Evolutionary conservation across 352 stramenopile genomes (phyloP), one percentile per base, ranked within the genome.

Genomic region (Phytophthora niederhauseri): DNA sequence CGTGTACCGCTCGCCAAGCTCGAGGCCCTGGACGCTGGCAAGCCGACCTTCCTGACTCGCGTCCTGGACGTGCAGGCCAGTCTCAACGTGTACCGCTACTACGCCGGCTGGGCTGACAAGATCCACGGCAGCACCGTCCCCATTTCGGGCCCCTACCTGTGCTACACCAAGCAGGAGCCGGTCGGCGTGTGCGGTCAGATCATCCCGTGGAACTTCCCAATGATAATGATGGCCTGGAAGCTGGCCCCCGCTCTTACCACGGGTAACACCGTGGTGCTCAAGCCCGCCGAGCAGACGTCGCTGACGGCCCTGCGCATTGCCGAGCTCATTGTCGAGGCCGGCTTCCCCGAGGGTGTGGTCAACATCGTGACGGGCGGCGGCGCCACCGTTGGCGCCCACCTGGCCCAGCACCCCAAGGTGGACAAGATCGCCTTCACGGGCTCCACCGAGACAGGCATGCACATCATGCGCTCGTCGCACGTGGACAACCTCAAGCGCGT

Each of bases 181-280:
- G 87, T 99, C 1, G 97, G 96, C 19, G 92, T 98, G 20, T 92
- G 77, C 64, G 90, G 76, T 26, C 76, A 98, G 24, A 97, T 99
- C 64, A 98, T 96, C 61, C 97, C 93, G 30, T 99, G 97, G 97
- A 99, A 99, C 81, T 99, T 99, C 78, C 97, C 97, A 2, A 76
- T 96, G 61, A 92, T 97, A 14, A 99, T 99, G 97, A 95, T 98
- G 53, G 93, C 94, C 12, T 87, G 95, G 46, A 99, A 99, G 77
- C 81, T 96, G 14, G 94, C 70, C 24, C 91, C 94, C 0, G 93
- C 94, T 0, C 70, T 99, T 34, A 79, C 90, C 8, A 86, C 91
- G 0, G 97, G 97, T 15, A 99, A 96, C 80, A 97, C 95, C 3
- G 76, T 90, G 5, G 90, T 99, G 8, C 69, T 99, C 15, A 99